These are phyloP conservation scores for Mediolabrus comicus DNA, from an alignment of 108 stramenopile species.

Conservation along the genomic window DNA sequence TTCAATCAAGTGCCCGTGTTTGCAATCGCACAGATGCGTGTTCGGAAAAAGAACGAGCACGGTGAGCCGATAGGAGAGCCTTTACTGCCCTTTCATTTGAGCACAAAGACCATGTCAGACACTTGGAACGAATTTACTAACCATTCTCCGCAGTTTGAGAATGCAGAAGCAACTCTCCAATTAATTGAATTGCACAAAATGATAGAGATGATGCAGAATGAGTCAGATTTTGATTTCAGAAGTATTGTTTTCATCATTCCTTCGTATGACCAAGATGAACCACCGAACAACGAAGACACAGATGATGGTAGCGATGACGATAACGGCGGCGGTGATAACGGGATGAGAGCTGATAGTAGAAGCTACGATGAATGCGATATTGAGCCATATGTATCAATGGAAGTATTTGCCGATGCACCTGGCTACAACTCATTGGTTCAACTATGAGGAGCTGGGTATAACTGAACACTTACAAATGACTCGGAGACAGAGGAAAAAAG, in stretches of 20 bases:
- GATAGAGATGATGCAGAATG: conserved; percentile 49
- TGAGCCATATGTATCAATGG: conserved; percentile 44
- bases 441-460: no score
- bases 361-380: conserved; percentile 22
- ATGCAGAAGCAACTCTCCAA: conserved; percentile 44
- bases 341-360: conserved; percentile 27
- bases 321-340: conserved; percentile 42
- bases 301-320: conserved; percentile 41
- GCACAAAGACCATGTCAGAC: conserved; percentile 44
- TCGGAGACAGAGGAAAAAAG: no score
- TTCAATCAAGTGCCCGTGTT: conserved; percentile 46
- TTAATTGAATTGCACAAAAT: conserved; percentile 43
- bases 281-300: conserved; percentile 2
- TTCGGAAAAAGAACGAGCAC: conserved; percentile 32
- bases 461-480: no score
- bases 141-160: conserved; percentile 30
- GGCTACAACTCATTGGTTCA: conserved; percentile 11
- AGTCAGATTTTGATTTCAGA: conserved; percentile 50
- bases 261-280: conserved; percentile 27
- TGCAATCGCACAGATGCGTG: conserved; percentile 46
- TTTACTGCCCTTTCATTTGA: conserved; percentile 42
- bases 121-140: conserved; percentile 37
- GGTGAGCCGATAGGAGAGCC: conserved; percentile 28
- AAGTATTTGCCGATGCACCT: conserved; percentile 21
- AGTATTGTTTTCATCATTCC: conserved; percentile 42